Percentiles rank a stretch among this genome's conserved stretches.
phyloP scores from a whole-genome alignment of 1,284 basidiomycete genomes.

The Heterobasidion irregulare region DNA sequence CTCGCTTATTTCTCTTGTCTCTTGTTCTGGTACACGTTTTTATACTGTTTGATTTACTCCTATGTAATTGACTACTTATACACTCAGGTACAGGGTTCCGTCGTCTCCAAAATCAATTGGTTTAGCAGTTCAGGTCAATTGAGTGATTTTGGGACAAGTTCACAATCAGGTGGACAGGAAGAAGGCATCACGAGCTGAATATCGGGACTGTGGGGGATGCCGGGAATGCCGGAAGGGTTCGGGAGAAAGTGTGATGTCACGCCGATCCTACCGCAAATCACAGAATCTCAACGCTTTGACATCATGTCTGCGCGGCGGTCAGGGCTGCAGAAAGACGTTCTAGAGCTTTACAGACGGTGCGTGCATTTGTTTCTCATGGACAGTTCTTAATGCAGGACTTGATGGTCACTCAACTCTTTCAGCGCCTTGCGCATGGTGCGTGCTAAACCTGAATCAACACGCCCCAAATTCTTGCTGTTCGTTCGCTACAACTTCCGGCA shows the following conservation, averaged over 20 bases:
- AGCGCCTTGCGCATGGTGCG: conserved; percentile 70
- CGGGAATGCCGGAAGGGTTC: too few relatives aligned
- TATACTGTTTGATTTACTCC: background rate
- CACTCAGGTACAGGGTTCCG: background rate
- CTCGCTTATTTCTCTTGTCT: background rate
- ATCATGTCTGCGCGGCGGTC: conserved; percentile 26
- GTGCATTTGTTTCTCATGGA: conserved; percentile 7
- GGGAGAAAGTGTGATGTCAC: too few relatives aligned
- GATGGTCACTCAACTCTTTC: conserved; percentile 1
- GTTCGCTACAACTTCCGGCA: conserved; percentile 61
- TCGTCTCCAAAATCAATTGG: background rate
- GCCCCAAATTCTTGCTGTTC: conserved; percentile 56
- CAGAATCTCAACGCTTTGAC: too few relatives aligned
- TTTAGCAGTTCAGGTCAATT: background rate
- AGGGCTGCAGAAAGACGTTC: conserved; percentile 63
- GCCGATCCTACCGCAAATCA: too few relatives aligned
- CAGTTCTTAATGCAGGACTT: background rate
- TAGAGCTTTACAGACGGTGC: conserved; percentile 66
- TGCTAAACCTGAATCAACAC: conserved; percentile 50
- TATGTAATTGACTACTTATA: background rate
- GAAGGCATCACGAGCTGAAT: too few relatives aligned
- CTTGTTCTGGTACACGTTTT: background rate
- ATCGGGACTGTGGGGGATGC: too few relatives aligned
- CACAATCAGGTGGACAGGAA: too few relatives aligned
- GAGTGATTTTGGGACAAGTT: background rate